Evolutionary conservation across 2,329 filamentous ascomycete species (phyloP), one percentile per base, ranked within the genome.

Genomic region (Emmonsia crescens): DNA sequence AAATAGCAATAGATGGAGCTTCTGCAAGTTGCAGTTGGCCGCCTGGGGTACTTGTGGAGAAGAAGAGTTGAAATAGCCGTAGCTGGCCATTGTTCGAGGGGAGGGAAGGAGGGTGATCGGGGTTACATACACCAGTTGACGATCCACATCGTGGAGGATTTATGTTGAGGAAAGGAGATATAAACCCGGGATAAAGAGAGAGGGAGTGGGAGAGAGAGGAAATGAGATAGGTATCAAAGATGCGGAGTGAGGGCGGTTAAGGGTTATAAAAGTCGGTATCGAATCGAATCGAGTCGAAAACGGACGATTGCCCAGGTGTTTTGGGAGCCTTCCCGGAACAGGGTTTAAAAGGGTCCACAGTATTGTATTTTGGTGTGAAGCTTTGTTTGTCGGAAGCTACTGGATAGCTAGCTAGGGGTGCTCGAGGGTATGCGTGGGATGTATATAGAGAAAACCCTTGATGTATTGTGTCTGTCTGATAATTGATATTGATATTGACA

Each of bases 91-190:
- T 12, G 3, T 12, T 36, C 2, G 46, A 59, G 57, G 40, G 38
- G 29, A 57, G 36, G 49, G 44, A 59, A 64, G 49, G 60, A 12
- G 44, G 8, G 21, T 48, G 21, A 55, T 24, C 40, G 33, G 70
- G 44, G 52, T 57, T 57, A 78, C 80, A 69, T 91, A 95, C 90
- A 95, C 91, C 91, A 96, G 84, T 93, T 91, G 75, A 96, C 79
- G 76, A 96, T 89, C 90, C 90, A 96, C 91, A 96, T 96, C 66
- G 73, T 82, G 78, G 68, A 56, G 40, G 29, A 42, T 21, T 5
- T 24, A 31, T 56, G 52, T 56, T 21, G 16, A 31, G 14, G 2
- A 52, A 52, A n/a, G 9, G 6, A 38, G 24, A 55, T 24, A 36
- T 5, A n/a, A 36, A 36, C 5, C 16, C 16, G 14, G 49, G 29